These are phyloP conservation scores for Marchantia paleacea DNA, from an alignment of 225 moss, liverwort and hornwort genomes.

Conservation along the genomic window DNA sequence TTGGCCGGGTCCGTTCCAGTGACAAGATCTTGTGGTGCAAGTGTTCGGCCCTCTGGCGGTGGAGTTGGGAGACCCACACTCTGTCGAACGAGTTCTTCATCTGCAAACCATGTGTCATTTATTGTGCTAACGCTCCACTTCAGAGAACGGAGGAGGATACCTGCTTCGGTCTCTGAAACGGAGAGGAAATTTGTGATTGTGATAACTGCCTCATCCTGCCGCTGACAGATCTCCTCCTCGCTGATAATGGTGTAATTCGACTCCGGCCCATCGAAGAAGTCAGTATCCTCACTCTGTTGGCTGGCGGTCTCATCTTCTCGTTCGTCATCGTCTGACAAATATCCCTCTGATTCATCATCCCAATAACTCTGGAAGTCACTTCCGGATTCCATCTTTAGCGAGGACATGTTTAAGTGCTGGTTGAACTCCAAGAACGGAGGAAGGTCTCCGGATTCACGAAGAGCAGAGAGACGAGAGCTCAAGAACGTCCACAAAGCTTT, in stretches of 20 bases:
- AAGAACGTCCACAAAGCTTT: no score
- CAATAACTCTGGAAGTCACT: no score
- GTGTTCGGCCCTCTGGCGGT: conserved; percentile 38
- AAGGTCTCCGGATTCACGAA: no score
- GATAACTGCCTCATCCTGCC: conserved; percentile 69
- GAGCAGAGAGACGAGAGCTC: no score
- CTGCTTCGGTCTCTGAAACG: conserved; percentile 69
- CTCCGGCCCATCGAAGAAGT: conserved; percentile 36
- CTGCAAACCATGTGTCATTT: conserved; percentile 91
- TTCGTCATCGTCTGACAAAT: neutral
- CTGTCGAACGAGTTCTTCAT: conserved; percentile 73
- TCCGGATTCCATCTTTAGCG: no score
- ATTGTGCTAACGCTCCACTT: conserved; percentile 98
- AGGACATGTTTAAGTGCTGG: no score
- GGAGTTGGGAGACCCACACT: conserved; percentile 60
- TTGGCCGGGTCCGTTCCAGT: conserved; percentile 28
- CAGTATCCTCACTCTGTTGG: neutral
- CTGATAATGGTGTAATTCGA: conserved; percentile 81
- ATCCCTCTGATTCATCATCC: no score
- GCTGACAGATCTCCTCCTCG: conserved; percentile 77
- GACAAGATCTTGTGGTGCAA: conserved; percentile 39
- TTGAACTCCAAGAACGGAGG: no score
- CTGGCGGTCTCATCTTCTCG: neutral
- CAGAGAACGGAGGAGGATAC: conserved; percentile 76
- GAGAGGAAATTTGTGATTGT: conserved; percentile 79